phyloP scores from a whole-genome alignment of 306 rosid genomes.

The Lathyrus oleraceus region DNA sequence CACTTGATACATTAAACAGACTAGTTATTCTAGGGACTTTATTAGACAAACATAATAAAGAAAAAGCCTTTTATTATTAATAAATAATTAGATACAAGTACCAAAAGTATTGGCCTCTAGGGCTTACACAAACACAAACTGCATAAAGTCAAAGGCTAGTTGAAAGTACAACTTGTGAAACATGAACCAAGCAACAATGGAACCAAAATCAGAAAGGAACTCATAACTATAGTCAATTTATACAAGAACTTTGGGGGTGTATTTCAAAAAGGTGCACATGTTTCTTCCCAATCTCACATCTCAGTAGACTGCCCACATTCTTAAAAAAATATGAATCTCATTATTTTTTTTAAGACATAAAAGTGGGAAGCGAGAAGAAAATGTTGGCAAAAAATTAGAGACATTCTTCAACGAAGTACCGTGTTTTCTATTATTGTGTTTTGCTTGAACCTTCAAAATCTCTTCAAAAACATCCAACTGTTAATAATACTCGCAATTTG shows the following conservation, averaged over 20 bases:
- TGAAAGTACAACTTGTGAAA: constrained; percentile 5
- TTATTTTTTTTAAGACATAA: neutral
- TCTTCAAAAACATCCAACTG: constrained; percentile 9
- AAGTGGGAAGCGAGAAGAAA: neutral
- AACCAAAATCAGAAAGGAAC: constrained; percentile 8
- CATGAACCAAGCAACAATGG: neutral
- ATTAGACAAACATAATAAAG: no score
- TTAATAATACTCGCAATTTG: neutral
- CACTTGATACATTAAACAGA: no score
- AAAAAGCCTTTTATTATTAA: no score
- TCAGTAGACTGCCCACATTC: neutral
- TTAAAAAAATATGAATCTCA: neutral
- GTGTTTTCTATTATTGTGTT: neutral
- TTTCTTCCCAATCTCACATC: neutral
- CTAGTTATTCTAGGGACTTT: no score
- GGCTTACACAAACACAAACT: constrained; percentile 2
- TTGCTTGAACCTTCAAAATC: neutral
- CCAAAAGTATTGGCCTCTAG: no score
- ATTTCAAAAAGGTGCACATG: neutral
- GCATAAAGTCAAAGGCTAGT: neutral
- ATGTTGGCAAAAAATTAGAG: neutral
- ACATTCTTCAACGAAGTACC: neutral
- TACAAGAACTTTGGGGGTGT: neutral
- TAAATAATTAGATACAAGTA: no score
- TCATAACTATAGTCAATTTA: constrained; percentile 8